A percentile compares a stretch with the other conserved stretches of the same genome.
These are phyloP conservation scores for Chrysanthemum makinoi DNA, from an alignment of 129 eudicot species.

Conservation along the genomic window DNA sequence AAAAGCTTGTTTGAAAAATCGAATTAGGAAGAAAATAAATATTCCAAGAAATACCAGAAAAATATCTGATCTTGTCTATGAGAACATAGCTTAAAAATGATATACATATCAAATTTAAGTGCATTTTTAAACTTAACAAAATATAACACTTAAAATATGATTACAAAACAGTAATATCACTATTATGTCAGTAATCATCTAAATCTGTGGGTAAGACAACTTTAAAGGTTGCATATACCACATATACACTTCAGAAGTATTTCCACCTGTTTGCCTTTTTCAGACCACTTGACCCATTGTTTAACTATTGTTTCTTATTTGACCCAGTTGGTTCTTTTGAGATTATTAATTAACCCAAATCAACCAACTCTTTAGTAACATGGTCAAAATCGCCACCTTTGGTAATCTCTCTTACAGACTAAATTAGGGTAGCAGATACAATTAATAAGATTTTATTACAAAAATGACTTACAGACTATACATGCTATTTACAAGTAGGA, in stretches of 20 bases:
- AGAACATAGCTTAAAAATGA: neutral
- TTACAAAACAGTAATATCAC: neutral
- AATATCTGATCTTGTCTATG: neutral
- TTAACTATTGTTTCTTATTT: no score
- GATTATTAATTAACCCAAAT: neutral
- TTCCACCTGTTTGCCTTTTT: neutral
- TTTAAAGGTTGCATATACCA: neutral
- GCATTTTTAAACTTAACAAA: neutral
- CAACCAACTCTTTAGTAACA: neutral
- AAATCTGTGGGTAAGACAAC: neutral
- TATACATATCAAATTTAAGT: slow-evolving; percentile 4
- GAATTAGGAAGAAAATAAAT: neutral
- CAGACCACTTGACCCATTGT: neutral
- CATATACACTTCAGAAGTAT: neutral
- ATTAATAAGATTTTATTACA: neutral
- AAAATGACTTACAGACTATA: neutral
- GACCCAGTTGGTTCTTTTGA: neutral
- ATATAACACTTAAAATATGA: neutral
- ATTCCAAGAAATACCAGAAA: slow-evolving; percentile 13
- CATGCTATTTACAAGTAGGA: neutral
- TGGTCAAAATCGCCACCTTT: neutral
- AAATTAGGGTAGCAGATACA: neutral
- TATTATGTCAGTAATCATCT: neutral
- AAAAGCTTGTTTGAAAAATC: slow-evolving; percentile 5
- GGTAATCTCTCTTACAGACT: neutral